Evolutionary conservation across 768 basidiomycete species (phyloP).

Genomic region (Leccinum ochraceum): DNA sequence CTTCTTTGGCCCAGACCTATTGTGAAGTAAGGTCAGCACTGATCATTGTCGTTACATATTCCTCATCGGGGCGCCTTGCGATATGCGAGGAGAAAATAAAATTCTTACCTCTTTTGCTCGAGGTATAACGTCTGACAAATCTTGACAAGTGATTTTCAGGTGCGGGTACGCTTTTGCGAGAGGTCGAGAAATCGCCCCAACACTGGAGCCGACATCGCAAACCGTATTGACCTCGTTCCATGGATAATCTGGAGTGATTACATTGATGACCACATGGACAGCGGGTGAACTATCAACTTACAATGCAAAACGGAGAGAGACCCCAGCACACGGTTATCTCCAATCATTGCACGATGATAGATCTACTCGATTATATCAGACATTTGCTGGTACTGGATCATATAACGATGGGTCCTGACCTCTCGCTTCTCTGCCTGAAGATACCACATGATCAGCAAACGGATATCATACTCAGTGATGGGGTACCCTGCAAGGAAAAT

Average conservation of each 20-base stretch:
- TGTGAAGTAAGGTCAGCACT: not conserved
- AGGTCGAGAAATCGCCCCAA: not conserved
- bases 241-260: not conserved
- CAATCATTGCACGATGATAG: conserved; percentile 27
- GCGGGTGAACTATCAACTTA: not conserved
- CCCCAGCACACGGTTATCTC: conserved; percentile 16
- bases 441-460: conserved; percentile 1
- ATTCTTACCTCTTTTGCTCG: not conserved
- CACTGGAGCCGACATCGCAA: not conserved
- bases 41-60: not conserved
- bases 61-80: not conserved
- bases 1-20: not conserved
- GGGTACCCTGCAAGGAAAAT: not conserved
- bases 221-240: not conserved
- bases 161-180: not conserved
- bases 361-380: conserved; percentile 12
- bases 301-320: conserved; percentile 7
- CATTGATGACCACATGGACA: not conserved
- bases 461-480: not conserved
- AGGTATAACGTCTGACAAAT: not conserved
- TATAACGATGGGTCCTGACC: conserved; percentile 3
- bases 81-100: not conserved
- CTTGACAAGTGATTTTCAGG: not conserved
- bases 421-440: conserved; percentile 17
- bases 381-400: not conserved